Conservation (phyloP, 371 early-diverging fungal genomes). For the Mortierella polycephala region DNA sequence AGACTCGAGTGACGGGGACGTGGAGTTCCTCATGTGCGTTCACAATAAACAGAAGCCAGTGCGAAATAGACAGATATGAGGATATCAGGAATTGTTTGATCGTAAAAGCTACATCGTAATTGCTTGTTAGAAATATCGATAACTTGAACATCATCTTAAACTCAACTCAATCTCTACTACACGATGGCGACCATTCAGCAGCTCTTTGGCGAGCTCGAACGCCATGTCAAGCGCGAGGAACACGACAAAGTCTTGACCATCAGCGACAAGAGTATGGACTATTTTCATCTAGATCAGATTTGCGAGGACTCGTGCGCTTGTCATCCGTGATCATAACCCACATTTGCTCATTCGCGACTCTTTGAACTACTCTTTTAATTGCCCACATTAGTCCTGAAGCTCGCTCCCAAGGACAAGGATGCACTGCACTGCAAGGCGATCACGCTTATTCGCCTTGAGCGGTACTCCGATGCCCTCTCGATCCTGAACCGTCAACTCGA, state of each 20-base stretch:
- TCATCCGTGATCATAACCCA: too few relatives aligned
- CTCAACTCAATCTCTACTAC: background rate
- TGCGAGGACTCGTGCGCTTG: background rate
- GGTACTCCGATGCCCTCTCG: constrained; percentile 71
- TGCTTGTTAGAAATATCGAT: too few relatives aligned
- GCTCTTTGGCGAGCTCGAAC: constrained; percentile 55
- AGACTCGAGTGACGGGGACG: too few relatives aligned
- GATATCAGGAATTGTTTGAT: too few relatives aligned
- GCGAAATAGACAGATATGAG: too few relatives aligned
- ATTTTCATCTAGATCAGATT: background rate
- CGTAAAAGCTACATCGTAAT: too few relatives aligned
- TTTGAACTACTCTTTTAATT: too few relatives aligned
- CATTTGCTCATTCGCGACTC: too few relatives aligned
- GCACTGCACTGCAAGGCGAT: constrained; percentile 73
- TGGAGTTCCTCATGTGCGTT: too few relatives aligned
- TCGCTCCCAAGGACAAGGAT: constrained; percentile 61
- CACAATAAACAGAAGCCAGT: too few relatives aligned
- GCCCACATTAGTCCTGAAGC: constrained; percentile 54
- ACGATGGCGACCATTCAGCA: constrained; percentile 40
- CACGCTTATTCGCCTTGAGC: constrained; percentile 76
- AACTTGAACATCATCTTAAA: too few relatives aligned
- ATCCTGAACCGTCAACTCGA: constrained; percentile 63
- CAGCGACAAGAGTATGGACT: constrained; percentile 48
- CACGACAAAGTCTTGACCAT: constrained; percentile 44
- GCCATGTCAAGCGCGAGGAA: constrained; percentile 52